These are phyloP conservation scores for Phytophthora pseudosyringae DNA, from an alignment of 352 stramenopile genomes.

Conservation along the genomic window DNA sequence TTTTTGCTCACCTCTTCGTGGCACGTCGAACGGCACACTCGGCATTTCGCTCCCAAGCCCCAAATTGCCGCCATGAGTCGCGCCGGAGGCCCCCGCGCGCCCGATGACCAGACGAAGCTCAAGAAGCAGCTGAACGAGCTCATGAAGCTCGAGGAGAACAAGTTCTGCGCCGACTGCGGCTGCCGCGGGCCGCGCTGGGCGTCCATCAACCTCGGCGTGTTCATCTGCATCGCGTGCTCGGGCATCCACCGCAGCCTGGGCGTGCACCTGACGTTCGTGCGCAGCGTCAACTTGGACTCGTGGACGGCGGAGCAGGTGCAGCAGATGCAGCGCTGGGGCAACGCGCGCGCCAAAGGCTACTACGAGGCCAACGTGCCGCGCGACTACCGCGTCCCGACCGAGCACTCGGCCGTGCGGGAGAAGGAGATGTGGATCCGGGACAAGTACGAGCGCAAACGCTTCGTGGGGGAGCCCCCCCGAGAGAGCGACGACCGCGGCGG, in stretches of 20 bases:
- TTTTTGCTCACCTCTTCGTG: not conserved
- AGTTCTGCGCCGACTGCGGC: slow-evolving; percentile 91
- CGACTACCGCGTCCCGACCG: slow-evolving; percentile 80
- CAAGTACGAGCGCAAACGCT: slow-evolving; percentile 91
- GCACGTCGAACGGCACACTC: slow-evolving; percentile 10
- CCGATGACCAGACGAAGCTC: slow-evolving; percentile 87
- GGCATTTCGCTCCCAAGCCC: slow-evolving; percentile 11
- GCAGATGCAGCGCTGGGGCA: slow-evolving; percentile 94
- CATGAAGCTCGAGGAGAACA: slow-evolving; percentile 92
- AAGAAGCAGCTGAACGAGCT: slow-evolving; percentile 90
- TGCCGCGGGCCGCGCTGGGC: slow-evolving; percentile 91
- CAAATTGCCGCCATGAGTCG: slow-evolving; percentile 73
- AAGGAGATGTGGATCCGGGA: slow-evolving; percentile 92
- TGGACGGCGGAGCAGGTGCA: slow-evolving; percentile 91
- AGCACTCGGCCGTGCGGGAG: slow-evolving; percentile 84
- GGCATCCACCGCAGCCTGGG: slow-evolving; percentile 94
- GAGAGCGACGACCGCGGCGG: slow-evolving; percentile 28
- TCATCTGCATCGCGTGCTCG: slow-evolving; percentile 95
- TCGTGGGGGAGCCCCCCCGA: slow-evolving; percentile 47
- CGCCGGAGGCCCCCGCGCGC: slow-evolving; percentile 35
- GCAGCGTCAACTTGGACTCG: slow-evolving; percentile 93
- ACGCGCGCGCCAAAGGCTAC: slow-evolving; percentile 88
- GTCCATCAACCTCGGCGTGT: slow-evolving; percentile 94
- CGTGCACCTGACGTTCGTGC: slow-evolving; percentile 94
- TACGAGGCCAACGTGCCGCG: slow-evolving; percentile 87